Percentiles rank a stretch among this genome's conserved stretches.
Conservation (phyloP, 805 yeast genomes). For the Saccharomycopsis sp. region DNA sequence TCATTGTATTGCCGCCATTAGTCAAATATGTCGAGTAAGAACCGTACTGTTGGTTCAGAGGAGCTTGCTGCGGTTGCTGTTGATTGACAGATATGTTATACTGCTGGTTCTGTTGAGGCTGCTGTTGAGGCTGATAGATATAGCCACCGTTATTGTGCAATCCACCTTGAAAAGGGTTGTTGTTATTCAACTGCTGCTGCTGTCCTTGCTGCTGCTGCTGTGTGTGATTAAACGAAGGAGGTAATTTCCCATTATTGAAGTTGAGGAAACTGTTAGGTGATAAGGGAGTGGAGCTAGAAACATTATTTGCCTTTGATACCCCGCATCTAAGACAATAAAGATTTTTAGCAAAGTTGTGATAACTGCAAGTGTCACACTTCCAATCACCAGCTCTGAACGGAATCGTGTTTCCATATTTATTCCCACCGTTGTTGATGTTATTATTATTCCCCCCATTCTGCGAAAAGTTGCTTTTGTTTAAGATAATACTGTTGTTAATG, state of each 20-base stretch:
- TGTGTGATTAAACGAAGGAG: background rate
- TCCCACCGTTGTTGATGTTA: slow-evolving; percentile 9
- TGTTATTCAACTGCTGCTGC: background rate
- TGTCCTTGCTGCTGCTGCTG: slow-evolving; percentile 3
- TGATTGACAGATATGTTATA: background rate
- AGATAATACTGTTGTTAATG: slow-evolving; percentile 4
- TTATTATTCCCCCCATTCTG: slow-evolving; percentile 16
- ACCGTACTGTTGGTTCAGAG: background rate
- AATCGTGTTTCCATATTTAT: slow-evolving; percentile 34
- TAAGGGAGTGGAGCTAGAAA: slow-evolving; percentile 12
- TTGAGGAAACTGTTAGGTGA: slow-evolving; percentile 12
- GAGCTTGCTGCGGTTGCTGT: background rate
- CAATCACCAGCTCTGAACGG: slow-evolving; percentile 97
- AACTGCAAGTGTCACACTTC: slow-evolving; percentile 81
- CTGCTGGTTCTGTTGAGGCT: background rate
- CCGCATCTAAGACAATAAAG: slow-evolving; percentile 85
- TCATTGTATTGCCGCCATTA: background rate
- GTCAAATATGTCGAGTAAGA: background rate
- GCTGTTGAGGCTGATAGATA: background rate
- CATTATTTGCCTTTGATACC: slow-evolving; percentile 44
- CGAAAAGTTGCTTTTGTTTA: slow-evolving; percentile 7
- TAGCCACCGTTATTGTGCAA: background rate
- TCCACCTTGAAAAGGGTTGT: background rate
- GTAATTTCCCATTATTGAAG: background rate
- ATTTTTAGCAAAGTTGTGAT: slow-evolving; percentile 91